These are phyloP conservation scores for Lactarius tabidus DNA, from an alignment of 768 basidiomycete genomes.

Conservation along the genomic window DNA sequence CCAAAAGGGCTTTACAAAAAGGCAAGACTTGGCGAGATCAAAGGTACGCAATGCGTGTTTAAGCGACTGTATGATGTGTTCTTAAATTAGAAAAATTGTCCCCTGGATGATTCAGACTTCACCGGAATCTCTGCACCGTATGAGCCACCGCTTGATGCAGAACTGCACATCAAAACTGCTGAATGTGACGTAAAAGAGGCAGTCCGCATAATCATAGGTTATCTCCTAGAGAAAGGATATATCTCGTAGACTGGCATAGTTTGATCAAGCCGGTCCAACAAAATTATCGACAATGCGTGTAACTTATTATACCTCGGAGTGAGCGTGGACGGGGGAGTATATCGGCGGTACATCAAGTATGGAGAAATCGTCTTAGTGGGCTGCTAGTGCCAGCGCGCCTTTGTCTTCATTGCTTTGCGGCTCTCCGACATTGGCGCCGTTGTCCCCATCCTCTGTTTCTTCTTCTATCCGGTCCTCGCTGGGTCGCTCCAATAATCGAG, in stretches of 20 bases:
- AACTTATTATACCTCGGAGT: neutral
- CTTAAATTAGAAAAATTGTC: neutral
- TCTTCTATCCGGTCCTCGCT: constrained; percentile 56
- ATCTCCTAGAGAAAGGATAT: constrained; percentile 63
- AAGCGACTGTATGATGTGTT: neutral
- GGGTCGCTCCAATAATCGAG: constrained; percentile 55
- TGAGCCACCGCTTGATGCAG: constrained; percentile 79
- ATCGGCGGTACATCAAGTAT: neutral
- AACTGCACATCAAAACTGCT: constrained; percentile 90
- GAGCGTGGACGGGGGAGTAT: neutral
- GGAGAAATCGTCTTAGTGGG: constrained; percentile 9
- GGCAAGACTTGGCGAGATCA: constrained; percentile 92
- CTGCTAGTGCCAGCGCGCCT: constrained; percentile 7
- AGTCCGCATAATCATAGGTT: constrained; percentile 73
- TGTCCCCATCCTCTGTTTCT: constrained; percentile 48
- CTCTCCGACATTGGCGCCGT: neutral
- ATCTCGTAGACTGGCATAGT: constrained; percentile 17
- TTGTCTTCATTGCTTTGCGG: constrained; percentile 7
- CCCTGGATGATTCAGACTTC: constrained; percentile 69
- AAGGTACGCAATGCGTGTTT: constrained; percentile 50
- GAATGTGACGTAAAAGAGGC: constrained; percentile 72
- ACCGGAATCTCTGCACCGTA: constrained; percentile 98
- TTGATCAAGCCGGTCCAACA: neutral
- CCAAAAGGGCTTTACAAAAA: constrained; percentile 98
- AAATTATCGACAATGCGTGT: constrained; percentile 3